Evolutionary conservation across 2,329 filamentous ascomycete genomes (phyloP).

Genomic region (Colletotrichum shisoi): DNA sequence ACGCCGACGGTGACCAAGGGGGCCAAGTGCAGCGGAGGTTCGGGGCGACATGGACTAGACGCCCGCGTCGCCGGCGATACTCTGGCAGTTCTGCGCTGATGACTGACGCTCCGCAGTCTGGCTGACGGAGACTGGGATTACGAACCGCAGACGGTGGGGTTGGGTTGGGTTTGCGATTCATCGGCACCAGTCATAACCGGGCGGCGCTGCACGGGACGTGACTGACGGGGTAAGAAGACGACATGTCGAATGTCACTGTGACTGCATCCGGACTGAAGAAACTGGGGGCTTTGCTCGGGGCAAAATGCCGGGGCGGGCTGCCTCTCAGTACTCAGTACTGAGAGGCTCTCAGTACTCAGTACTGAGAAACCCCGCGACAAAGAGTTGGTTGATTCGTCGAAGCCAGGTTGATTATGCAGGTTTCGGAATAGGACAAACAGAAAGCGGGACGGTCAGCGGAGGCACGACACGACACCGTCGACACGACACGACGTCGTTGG

Average conservation of each 20-base stretch:
- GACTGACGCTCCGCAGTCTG: background rate
- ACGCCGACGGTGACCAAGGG: constrained; percentile 34
- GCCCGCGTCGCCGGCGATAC: background rate
- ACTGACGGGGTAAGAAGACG: constrained; percentile 19
- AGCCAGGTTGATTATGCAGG: background rate
- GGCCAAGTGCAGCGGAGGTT: constrained; percentile 30
- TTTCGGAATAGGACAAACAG: background rate
- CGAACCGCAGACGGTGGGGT: background rate
- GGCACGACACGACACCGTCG: background rate
- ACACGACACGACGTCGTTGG: background rate
- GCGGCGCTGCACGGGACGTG: background rate
- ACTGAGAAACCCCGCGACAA: background rate
- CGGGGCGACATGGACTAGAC: constrained; percentile 19
- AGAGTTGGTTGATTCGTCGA: constrained; percentile 4
- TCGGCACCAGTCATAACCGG: background rate
- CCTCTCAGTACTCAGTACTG: constrained; percentile 1
- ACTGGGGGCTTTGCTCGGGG: background rate
- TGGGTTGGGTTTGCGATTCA: constrained; percentile 8
- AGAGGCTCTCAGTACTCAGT: too few species aligned
- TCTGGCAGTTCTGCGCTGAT: background rate
- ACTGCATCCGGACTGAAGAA: background rate
- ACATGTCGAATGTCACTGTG: constrained; percentile 7
- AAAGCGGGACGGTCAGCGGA: constrained; percentile 15
- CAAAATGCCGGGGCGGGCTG: constrained; percentile 19
- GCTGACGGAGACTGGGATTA: background rate